Evolutionary conservation across 2,329 filamentous ascomycete genomes (phyloP), one percentile per base, ranked within the genome.

Genomic region (Myriosclerotinia scirpicola): DNA sequence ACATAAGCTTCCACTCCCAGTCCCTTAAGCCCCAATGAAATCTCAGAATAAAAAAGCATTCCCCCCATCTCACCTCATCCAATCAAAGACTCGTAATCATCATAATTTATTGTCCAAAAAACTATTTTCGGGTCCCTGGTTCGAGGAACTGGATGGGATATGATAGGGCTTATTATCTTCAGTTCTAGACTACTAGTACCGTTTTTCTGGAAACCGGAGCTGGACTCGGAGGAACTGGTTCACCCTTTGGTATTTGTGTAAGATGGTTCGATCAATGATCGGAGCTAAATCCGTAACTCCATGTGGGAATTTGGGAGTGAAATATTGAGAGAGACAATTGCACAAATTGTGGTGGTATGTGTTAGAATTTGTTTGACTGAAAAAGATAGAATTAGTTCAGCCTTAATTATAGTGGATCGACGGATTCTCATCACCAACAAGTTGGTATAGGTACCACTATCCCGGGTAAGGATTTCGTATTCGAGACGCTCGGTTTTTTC

Each of bases 371-470:
- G 40, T 46, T 42, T 44, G 40, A 44, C 44, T 44, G 40, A 22
- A 34, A 34, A 42, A 46, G 11, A 11, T 14, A n/a, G 26, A 20
- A 34, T 22, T 15, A 26, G 40, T 48, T 59, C 42, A 48, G 42
- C 42, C 55, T 22, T 22, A 17, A 36, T 34, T 30, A 30, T 59
- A 42, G 6, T 48, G 42, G 56, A 20, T 14, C 30, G 30, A 36
- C 17, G 56, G 56, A 36, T 36, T 36, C 36, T 38, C 17, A 34
- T 59, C 56, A 48, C 40, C 40, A 46, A 59, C 40, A 59, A 8
- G 55, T 59, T 46, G 22, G 40, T 11, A 34, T n/a, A 12, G 55
- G 38, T 5, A 46, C 30, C 20, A 30, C 42, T 46, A 48, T 26
- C 42, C 26, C 12, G 42, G 56, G 11, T 46, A 34, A 14, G 7